Base-by-base conservation (phyloP, 2,329 filamentous ascomycete genomes). In the Cladophialophora yegresii region DNA sequence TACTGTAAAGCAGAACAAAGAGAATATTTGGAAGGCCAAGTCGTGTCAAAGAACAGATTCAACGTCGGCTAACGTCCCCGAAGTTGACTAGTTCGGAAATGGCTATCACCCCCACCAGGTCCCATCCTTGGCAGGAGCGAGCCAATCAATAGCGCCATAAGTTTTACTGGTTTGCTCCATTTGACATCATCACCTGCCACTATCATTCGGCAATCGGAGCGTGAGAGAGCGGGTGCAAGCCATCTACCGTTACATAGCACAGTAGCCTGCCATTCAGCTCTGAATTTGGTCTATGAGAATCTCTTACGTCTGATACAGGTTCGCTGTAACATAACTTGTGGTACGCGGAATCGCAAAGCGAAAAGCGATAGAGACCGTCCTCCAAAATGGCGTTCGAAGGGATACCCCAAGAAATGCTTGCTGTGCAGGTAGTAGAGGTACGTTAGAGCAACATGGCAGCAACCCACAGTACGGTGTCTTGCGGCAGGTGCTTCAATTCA, bases 361-460 rank as follows among this genome's bases (percentile, higher is more conserved):
- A n/a, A n/a, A n/a, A n/a, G n/a, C n/a, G n/a, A n/a, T 43, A 4
- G 7, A 43, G n/a, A 7, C 16, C 2, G 36, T 43, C 36, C 36
- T 43, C 36, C 36, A 59, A 60, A 10, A 69, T 70, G 69, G 59
- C 58, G 23, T 64, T 68, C 51, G 61, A 70, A 57, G 64, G 62
- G 2, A 61, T 71, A 22, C 70, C 70, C n/a, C 33, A 59, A 51
- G 59, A 67, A 54, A 71, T 71, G 70, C 63, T 61, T 22, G 69
- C 69, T 10, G 70, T 68, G 6, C 70, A 71, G 58, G 61, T 71
- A 16, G 61, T 70, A 22, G 67, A 71, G 65, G 68, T 70, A 55
- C 28, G 45, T 56, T 33, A 49, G 12, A n/a, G 36, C 12, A 28
- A 13, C n/a, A 26, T 9, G 8, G 22, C 13, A 12, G 23, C n/a